Base-by-base conservation (phyloP, 1,139 yeast species). In the Zygosaccharomyces sapae region DNA sequence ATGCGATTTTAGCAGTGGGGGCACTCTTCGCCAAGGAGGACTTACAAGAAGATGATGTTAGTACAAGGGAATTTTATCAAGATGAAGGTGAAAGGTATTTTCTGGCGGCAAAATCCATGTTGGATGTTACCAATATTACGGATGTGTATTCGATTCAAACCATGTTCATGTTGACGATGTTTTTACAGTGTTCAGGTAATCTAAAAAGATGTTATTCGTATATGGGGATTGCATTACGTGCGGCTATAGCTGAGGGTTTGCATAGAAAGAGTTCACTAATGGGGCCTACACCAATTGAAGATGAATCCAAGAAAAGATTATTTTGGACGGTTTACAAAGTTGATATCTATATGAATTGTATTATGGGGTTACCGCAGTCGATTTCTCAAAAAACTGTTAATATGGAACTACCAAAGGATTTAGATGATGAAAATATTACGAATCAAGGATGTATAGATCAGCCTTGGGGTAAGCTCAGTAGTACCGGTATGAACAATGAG, bases 301-400 rank as follows among this genome's bases (percentile, higher is more conserved):
- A 81, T 30, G 96, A 89, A 62, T 84, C 90, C 2, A 73, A 95
- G 51, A 88, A 87, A 62, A 73, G 96, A 51, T 70, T 89, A 31
- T 89, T 89, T 61, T 89, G 90, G 83, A 85, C 96, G 1, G 83
- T 88, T 52, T 85, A 86, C 65, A 88, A 88, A 63, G 82, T 88
- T 83, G 96, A 89, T 63, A 80, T 88, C 38, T 89, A 89, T 63
- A 86, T 88, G 59, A 86, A 86, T 64, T 86, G 95, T 3, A 80
- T 89, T 69, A 66, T 89, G 54, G 96, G 96, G 0, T 70, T 89
- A 44, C 97, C 97, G 0, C 71, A 61, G 29, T 62, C 68, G 10
- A 52, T 68, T 10, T 58, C 63, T 55, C 90, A 85, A 56, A 86
- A 80, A 54, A 95, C 88, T 56, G 83, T 86, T 56, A 95, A 87